Conservation (phyloP, 192 early-diverging fungal species). For the Coemansia sp. region DNA sequence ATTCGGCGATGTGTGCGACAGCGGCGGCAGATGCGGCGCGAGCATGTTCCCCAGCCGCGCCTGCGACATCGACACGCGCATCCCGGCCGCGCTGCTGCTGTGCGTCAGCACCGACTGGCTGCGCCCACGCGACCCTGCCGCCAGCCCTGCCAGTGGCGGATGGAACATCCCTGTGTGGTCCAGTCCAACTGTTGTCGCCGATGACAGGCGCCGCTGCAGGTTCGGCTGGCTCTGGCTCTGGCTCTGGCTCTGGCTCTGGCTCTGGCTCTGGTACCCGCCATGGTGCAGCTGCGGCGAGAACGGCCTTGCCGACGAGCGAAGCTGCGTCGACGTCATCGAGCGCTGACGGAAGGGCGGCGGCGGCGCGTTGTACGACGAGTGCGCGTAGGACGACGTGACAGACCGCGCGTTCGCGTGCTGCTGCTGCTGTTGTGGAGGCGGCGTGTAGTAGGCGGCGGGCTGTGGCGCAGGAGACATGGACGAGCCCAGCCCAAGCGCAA, state of each 20-base stretch:
- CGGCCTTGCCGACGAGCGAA: conserved; percentile 10
- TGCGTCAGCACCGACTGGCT: conserved; percentile 37
- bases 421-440: not conserved
- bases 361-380: conserved; percentile 11
- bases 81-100: conserved; percentile 29
- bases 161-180: conserved; percentile 1
- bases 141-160: not conserved
- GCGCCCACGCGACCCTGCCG: conserved; percentile 21
- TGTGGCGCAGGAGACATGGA: conserved; percentile 14
- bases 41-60: conserved; percentile 40
- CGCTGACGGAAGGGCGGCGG: conserved; percentile 28
- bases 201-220: not conserved
- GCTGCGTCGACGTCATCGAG: conserved; percentile 36
- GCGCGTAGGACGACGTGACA: conserved; percentile 1
- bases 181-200: conserved; percentile 4
- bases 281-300: conserved; percentile 20
- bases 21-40: conserved; percentile 27
- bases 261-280: not conserved
- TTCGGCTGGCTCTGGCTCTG: not conserved
- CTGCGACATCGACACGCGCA: conserved; percentile 38
- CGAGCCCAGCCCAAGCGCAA: conserved; percentile 18
- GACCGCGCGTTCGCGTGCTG: not conserved
- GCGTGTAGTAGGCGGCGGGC: not conserved
- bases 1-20: conserved; percentile 5
- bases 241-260: not conserved